Evolutionary conservation across 2,329 filamentous ascomycete genomes (phyloP).

Genomic region (Epichloe scottii): DNA sequence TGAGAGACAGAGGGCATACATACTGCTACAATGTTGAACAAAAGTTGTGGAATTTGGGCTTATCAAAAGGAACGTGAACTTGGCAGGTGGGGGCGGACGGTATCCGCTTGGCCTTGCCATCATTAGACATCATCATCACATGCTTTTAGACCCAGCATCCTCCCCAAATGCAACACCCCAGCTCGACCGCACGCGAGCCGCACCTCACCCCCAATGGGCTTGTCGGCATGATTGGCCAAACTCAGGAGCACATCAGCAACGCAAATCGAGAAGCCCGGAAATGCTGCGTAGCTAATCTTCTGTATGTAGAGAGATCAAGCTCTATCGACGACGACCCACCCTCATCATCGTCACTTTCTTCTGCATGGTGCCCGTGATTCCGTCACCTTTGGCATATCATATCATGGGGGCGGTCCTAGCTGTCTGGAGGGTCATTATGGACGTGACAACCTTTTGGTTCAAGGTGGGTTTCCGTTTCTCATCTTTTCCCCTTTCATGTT

Average conservation of each 20-base stretch:
- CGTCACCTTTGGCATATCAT: slow-evolving; percentile 21
- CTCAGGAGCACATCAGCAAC: neutral
- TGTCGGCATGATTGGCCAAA: neutral
- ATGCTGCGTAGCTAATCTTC: neutral
- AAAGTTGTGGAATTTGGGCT: neutral
- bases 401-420: slow-evolving; percentile 32
- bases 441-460: slow-evolving; percentile 52
- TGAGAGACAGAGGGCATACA: too few relatives aligned
- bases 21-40: neutral
- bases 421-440: slow-evolving; percentile 45
- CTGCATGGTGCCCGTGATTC: slow-evolving; percentile 15
- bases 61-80: neutral
- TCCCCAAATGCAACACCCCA: neutral
- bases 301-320: neutral
- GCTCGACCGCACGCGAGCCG: slow-evolving; percentile 1
- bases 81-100: neutral
- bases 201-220: neutral
- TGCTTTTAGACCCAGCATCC: slow-evolving; percentile 8
- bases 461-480: slow-evolving; percentile 31
- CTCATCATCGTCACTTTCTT: neutral
- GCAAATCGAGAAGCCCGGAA: neutral
- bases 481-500: neutral
- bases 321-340: neutral
- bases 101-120: neutral
- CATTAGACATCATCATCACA: slow-evolving; percentile 17